These are phyloP conservation scores for Vaccinium macrocarpon DNA, from an alignment of 148 eudicot species.

Conservation along the genomic window DNA sequence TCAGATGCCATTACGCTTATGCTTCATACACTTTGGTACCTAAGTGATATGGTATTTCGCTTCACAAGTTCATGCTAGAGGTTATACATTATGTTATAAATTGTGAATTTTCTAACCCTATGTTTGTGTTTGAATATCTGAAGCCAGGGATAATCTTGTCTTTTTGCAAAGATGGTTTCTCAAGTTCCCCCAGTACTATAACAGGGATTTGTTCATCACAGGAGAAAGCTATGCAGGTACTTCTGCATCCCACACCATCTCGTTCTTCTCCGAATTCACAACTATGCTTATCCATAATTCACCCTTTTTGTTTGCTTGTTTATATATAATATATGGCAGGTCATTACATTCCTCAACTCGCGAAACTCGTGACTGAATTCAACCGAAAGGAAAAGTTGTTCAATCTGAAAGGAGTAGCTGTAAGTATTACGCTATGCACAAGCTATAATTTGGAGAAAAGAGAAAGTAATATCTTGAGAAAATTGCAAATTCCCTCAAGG, in stretches of 20 bases:
- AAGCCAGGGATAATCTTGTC: slow-evolving; percentile 86
- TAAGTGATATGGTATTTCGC: background rate
- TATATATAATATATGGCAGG: slow-evolving; percentile 36
- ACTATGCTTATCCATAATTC: background rate
- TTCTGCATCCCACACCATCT: background rate
- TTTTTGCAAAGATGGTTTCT: slow-evolving; percentile 84
- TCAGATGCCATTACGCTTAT: background rate
- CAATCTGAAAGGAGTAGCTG: slow-evolving; percentile 93
- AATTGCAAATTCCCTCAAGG: background rate
- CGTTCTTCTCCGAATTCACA: background rate
- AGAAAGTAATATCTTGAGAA: background rate
- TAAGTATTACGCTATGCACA: slow-evolving; percentile 31
- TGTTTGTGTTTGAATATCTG: slow-evolving; percentile 20
- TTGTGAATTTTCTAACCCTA: background rate
- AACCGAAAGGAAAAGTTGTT: slow-evolving; percentile 58
- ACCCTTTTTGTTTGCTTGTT: slow-evolving; percentile 12
- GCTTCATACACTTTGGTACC: background rate
- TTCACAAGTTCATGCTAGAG: background rate
- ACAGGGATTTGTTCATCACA: slow-evolving; percentile 70
- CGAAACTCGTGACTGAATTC: slow-evolving; percentile 67
- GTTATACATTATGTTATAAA: too few relatives aligned
- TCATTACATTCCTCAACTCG: slow-evolving; percentile 95
- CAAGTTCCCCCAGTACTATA: slow-evolving; percentile 76
- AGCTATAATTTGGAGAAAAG: background rate
- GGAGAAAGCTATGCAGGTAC: slow-evolving; percentile 99